These are phyloP conservation scores for Artomyces pyxidatus DNA, from an alignment of 768 basidiomycete genomes.

Conservation along the genomic window DNA sequence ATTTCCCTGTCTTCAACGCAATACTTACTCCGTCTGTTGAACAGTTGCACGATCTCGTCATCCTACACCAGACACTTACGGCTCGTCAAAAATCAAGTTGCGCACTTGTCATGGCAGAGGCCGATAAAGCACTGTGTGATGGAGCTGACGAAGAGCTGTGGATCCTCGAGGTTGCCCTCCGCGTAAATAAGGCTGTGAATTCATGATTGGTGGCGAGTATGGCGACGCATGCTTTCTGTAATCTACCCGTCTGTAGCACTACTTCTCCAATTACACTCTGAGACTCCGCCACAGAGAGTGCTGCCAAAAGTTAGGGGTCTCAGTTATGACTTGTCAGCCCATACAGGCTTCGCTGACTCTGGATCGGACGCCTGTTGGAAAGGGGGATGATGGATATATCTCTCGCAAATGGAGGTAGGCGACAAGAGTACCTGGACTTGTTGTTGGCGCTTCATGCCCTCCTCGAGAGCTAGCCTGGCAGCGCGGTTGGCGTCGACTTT, in stretches of 20 bases:
- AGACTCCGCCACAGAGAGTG: neutral
- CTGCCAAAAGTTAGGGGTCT: neutral
- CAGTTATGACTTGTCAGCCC: slow-evolving; percentile 17
- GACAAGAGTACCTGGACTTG: slow-evolving; percentile 20
- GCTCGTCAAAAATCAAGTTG: slow-evolving; percentile 75
- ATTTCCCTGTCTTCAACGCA: slow-evolving; percentile 5
- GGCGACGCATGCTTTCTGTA: no score
- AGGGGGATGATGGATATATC: neutral
- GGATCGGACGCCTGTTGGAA: slow-evolving; percentile 24
- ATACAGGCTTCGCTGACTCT: slow-evolving; percentile 28
- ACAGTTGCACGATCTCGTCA: slow-evolving; percentile 85
- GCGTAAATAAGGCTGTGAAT: slow-evolving; percentile 55
- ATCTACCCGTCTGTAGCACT: neutral
- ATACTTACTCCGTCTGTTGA: slow-evolving; percentile 1
- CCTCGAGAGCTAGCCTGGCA: slow-evolving; percentile 25
- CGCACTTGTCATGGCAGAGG: slow-evolving; percentile 83
- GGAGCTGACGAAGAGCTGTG: slow-evolving; percentile 97
- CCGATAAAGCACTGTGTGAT: slow-evolving; percentile 92
- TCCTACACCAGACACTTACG: slow-evolving; percentile 74
- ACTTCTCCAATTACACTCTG: neutral
- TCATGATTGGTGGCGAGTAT: neutral
- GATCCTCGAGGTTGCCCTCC: slow-evolving; percentile 82
- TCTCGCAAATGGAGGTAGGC: neutral
- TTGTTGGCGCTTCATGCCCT: slow-evolving; percentile 22
- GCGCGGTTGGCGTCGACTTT: slow-evolving; percentile 30